A percentile compares a stretch with the other conserved stretches of the same genome.
Evolutionary conservation across 257 asterid genomes (phyloP).

Genomic region (Scutellaria minor): DNA sequence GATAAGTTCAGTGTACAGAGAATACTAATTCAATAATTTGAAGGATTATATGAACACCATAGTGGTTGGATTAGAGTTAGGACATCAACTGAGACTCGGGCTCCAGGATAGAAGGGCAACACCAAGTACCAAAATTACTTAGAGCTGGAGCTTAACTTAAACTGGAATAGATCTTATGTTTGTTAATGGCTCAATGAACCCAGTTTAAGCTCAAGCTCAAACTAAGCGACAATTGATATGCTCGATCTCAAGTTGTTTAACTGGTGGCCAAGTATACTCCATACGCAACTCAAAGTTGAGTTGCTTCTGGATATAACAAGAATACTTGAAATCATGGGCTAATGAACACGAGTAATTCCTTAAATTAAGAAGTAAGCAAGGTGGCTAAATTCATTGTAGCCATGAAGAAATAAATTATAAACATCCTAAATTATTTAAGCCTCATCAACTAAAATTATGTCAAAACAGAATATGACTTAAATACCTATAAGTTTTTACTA

Average conservation of each 20-base stretch:
- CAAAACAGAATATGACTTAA: neutral
- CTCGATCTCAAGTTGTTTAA: neutral
- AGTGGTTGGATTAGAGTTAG: neutral
- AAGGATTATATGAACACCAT: neutral
- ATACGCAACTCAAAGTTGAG: constrained; percentile 12
- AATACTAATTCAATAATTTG: neutral
- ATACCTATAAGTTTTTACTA: neutral
- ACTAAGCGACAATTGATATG: neutral
- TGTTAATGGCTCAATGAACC: too few species aligned
- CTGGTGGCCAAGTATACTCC: neutral
- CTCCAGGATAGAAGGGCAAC: neutral
- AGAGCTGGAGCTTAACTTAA: neutral
- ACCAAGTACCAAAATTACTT: neutral
- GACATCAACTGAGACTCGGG: neutral
- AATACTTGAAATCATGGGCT: neutral
- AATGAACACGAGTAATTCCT: neutral
- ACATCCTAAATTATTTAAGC: neutral
- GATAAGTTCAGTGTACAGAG: neutral
- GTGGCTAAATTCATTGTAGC: neutral
- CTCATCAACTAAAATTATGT: neutral
- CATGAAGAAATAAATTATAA: neutral
- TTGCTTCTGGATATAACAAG: neutral
- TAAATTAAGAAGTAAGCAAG: neutral
- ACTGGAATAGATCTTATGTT: neutral
- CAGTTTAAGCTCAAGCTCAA: neutral